Base-by-base conservation (phyloP, 257 asterid genomes). In the Thymus quinquecostatus region DNA sequence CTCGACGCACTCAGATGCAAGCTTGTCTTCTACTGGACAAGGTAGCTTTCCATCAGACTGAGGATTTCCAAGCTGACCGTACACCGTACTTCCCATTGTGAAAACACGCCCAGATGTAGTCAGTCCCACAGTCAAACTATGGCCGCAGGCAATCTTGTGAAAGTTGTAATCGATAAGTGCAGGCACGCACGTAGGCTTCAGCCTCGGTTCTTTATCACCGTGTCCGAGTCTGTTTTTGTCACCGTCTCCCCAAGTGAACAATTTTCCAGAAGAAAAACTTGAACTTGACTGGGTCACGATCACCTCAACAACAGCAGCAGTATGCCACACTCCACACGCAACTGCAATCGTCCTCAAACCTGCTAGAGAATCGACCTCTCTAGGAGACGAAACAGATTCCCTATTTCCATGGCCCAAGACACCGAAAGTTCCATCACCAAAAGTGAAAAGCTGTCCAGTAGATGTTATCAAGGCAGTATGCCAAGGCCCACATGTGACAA, bases 201-300 rank as follows among this genome's bases (percentile, higher is more conserved):
- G 76, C 29, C 95, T 88, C 44, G 98, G 89, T 66, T 92, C 98
- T 70, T 87, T 92, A 74, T 92, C 96, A 45, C 98, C 98, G 49
- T 92, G 98, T 38, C 98, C 98, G 12, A 92, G 95, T 49, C 98
- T 96, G 38, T 86, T 83, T 76, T 90, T 92, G 73, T 92, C 98
- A 40, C 98, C 98, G 30, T 92, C 98, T 7, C 98, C 98, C 98
- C 98, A 92, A 34, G 98, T 92, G 78, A 92, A 92, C 74, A 92
- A 75, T 75, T 92, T 92, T 50, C 95, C 97, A 43, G 98, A 90
- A 11, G 98, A 84, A 70, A 84, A 75, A 74, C 93, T 90, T 29
- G 97, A 79, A 77, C 89, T 86, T 38, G 96, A 85, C 60, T 90
- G 98, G 4, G 95, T 90, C 64, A 76, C 95, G 2, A 92, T 88